Base-by-base conservation (phyloP, 805 yeast species). In the Torulaspora franciscae region DNA sequence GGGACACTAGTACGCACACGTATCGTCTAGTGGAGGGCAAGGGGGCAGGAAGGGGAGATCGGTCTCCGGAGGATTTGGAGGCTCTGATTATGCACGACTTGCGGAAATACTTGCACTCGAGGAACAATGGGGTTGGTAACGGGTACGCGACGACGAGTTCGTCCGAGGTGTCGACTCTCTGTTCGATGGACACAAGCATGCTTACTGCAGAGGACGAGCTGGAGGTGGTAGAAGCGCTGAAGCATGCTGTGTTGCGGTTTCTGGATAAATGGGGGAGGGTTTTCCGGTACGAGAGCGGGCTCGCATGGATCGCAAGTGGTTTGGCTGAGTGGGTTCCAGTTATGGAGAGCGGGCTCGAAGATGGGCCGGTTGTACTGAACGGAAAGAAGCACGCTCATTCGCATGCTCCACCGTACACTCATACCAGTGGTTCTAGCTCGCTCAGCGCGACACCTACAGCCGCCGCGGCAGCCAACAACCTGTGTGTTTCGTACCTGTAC, bases 281-380 rank as follows among this genome's bases (percentile, higher is more conserved):
- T 45, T 76, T 86, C 43, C 80, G 80, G 53, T 90, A 90, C 61
- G 93, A 87, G 62, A 74, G 83, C 35, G 90, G 95, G 0, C 71
- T 89, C 56, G 75, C 91, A 2, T 89, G 96, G 96, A 77, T 86
- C 14, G 96, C 96, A 0, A 66, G 87, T 26, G 89, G 88, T 8
- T 67, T 90, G 36, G 91, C 95, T 0, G 95, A 88, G 62, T 89
- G 95, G 95, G 75, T 80, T 26, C 90, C 95, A 5, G 87, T 85
- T 6, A 13, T 17, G 19, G 44, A 44, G 14, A 22, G 23, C 22
- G 32, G 32, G 6, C 19, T 23, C 38, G 38, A 46, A 22, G 52
- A 50, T n/a, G 63, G 59, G 4, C 62, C 62, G 1, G 38, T 52
- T 5, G 48, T 62, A 1, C 33, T 63, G 26, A 55, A 45, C 22